Conservation (phyloP, 2,329 filamentous ascomycete species). For the Mycosphaerella arachidis region DNA sequence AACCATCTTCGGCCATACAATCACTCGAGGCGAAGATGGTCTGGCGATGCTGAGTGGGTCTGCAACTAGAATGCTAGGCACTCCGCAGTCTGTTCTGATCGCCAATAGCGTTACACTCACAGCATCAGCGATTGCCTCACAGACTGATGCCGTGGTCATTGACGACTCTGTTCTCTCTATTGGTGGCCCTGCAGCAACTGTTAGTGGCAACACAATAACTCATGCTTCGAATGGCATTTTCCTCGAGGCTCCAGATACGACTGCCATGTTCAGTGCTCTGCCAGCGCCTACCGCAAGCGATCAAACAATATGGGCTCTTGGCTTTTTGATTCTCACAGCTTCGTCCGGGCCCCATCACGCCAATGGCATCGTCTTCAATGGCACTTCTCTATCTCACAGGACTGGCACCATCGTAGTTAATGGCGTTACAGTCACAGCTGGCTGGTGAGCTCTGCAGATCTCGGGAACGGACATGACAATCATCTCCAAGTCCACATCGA, state of each 20-base stretch:
- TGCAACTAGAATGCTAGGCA: neutral
- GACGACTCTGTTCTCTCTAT: neutral
- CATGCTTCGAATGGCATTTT: constrained; percentile 2
- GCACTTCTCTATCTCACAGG: neutral
- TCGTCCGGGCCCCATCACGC: neutral
- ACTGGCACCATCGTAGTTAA: neutral
- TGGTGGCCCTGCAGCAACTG: constrained; percentile 3
- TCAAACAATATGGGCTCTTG: neutral
- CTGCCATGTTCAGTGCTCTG: neutral
- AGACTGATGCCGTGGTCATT: neutral
- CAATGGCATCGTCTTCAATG: neutral
- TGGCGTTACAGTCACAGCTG: neutral
- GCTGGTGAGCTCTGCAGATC: neutral
- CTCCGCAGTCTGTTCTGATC: neutral
- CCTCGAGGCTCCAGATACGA: neutral
- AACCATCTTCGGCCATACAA: neutral
- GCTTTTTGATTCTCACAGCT: neutral
- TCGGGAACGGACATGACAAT: neutral
- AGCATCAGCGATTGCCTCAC: neutral
- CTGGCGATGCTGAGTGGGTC: neutral
- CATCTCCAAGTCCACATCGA: too few species aligned
- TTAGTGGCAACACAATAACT: neutral
- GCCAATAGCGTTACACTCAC: neutral
- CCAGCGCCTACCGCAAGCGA: neutral
- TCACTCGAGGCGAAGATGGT: constrained; percentile 6